A percentile compares a stretch with the other conserved stretches of the same genome.
Evolutionary conservation across 441 rosid genomes (phyloP).

Genomic region (Eruca vesicaria): DNA sequence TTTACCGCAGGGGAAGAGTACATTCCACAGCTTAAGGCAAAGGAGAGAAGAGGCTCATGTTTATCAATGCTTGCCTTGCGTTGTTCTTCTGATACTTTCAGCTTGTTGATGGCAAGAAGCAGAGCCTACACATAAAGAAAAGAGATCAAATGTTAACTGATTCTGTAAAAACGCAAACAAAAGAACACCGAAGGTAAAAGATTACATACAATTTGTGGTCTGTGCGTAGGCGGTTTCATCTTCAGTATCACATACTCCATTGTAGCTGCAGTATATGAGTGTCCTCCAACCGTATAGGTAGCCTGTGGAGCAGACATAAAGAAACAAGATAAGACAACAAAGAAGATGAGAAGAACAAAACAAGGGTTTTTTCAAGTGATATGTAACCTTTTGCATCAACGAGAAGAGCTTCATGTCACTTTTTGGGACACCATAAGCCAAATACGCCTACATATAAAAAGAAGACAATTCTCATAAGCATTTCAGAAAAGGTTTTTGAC

Average conservation of each 20-base stretch:
- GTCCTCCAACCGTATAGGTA: conserved; percentile 88
- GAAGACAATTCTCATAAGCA: conserved; percentile 18
- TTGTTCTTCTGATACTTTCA: conserved; percentile 77
- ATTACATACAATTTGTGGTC: conserved; percentile 79
- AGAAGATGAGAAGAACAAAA: conserved; percentile 1
- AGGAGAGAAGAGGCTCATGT: conserved; percentile 66
- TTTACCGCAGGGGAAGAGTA: conserved; percentile 91
- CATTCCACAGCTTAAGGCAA: conserved; percentile 88
- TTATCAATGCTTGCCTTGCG: conserved; percentile 57
- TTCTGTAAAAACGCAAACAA: background rate
- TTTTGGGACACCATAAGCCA: conserved; percentile 89
- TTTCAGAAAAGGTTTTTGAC: conserved; percentile 9
- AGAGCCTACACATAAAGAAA: conserved; percentile 51
- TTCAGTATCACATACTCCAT: conserved; percentile 75
- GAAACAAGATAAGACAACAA: background rate
- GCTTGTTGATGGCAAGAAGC: conserved; percentile 82
- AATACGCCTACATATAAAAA: conserved; percentile 56
- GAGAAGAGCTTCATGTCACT: conserved; percentile 89
- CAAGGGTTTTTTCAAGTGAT: conserved; percentile 3
- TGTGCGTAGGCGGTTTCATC: conserved; percentile 88
- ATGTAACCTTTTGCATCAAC: conserved; percentile 80
- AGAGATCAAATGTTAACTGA: conserved; percentile 1
- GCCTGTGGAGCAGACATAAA: conserved; percentile 48
- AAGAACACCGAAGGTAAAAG: conserved; percentile 8
- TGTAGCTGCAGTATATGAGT: conserved; percentile 73